phyloP scores from a whole-genome alignment of 805 yeast species.

The Saccharomycopsis sp. region DNA sequence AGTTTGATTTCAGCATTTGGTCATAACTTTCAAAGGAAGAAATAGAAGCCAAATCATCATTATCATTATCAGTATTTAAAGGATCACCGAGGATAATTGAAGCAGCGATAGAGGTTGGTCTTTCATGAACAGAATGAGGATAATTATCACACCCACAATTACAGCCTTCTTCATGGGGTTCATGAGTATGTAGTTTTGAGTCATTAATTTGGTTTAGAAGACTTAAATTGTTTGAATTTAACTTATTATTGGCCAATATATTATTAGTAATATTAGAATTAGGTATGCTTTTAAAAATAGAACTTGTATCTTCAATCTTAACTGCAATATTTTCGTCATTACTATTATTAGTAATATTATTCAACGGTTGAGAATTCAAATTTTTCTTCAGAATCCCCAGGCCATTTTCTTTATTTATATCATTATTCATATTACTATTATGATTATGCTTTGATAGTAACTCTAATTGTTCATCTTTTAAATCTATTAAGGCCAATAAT shows the following conservation, averaged over 20 bases:
- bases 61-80: slow-evolving; percentile 40
- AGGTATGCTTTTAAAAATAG: not conserved
- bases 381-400: not conserved
- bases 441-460: slow-evolving; percentile 24
- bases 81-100: slow-evolving; percentile 39
- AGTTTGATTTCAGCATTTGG: slow-evolving; percentile 4
- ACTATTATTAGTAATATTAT: not conserved
- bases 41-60: slow-evolving; percentile 20
- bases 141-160: slow-evolving; percentile 42
- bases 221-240: slow-evolving; percentile 28
- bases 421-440: not conserved
- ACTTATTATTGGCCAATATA: not conserved
- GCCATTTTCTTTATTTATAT: not conserved
- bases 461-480: slow-evolving; percentile 55
- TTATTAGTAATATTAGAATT: not conserved
- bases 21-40: slow-evolving; percentile 19
- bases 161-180: slow-evolving; percentile 38
- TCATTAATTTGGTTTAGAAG: slow-evolving; percentile 23
- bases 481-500: slow-evolving; percentile 49
- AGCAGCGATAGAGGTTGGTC: slow-evolving; percentile 60
- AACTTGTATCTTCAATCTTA: not conserved
- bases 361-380: not conserved
- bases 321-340: not conserved
- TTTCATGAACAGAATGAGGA: slow-evolving; percentile 45
- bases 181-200: slow-evolving; percentile 19